phyloP scores from a whole-genome alignment of 2,329 filamentous ascomycete genomes.

The Cytospora piceicola region DNA sequence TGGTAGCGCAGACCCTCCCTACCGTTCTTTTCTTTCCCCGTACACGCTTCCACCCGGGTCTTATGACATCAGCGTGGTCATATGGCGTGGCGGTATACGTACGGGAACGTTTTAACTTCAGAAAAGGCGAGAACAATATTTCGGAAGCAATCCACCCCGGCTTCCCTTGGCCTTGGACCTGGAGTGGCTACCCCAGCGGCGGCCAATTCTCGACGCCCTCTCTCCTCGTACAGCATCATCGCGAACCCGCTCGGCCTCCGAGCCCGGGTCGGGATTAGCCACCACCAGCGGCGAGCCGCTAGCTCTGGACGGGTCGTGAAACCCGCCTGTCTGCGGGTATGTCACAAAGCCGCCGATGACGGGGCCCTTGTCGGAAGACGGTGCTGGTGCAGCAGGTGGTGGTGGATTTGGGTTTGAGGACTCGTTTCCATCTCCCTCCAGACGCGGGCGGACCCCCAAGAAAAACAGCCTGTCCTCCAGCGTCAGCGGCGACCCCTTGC shows the following conservation, averaged over 20 bases:
- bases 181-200: no score
- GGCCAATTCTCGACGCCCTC: background rate
- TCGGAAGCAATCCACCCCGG: background rate
- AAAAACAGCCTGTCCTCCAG: background rate
- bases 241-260: background rate
- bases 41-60: background rate
- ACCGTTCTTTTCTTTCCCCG: no score
- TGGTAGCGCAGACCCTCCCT: no score
- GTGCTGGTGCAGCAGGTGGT: background rate
- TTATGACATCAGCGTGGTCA: background rate
- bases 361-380: background rate
- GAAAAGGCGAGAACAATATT: no score
- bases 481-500: background rate
- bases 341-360: background rate
- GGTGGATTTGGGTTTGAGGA: no score
- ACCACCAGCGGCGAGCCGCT: background rate
- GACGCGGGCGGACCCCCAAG: background rate
- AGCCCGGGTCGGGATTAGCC: background rate
- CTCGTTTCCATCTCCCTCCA: background rate
- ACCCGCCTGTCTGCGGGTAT: background rate
- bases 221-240: background rate
- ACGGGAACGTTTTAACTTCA: background rate
- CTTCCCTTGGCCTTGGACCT: background rate
- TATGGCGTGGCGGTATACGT: no score
- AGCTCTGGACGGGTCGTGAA: background rate